Base-by-base conservation (phyloP, 345 rosid genomes). In the Passiflora organensis region DNA sequence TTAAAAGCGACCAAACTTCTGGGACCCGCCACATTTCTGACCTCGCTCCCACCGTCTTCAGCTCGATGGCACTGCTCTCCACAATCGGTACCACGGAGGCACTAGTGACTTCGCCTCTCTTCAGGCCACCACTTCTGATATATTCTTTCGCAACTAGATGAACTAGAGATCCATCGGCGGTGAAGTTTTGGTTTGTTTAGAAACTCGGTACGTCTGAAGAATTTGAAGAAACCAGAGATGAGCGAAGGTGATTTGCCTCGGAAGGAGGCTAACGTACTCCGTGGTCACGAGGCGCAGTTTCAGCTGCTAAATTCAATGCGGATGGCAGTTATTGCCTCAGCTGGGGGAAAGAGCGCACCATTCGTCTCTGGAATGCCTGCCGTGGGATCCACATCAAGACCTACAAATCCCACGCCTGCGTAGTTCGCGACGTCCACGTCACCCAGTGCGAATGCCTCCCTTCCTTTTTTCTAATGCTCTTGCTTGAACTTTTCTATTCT, bases 341-440 rank as follows among this genome's bases (percentile, higher is more conserved):
- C 59, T 81, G 97, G 62, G 95, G 95, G 22, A 93, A 93, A 71
- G 95, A 93, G 74, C 91, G 99, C 15, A 89, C 96, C 17, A 86
- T 89, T 48, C 97, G 96, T 48, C 83, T 93, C 11, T 89, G 99
- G 99, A 89, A 93, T 45, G 96, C 99, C 13, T 95, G 89, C 86
- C 94, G 94, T 14, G 94, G 97, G 39, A 78, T 89, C 69, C 81
- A 82, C 70, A 84, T 89, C 64, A 93, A 89, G 69, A 89, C 99
- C 74, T 93, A 93, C 77, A 89, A 93, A 72, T 76, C 97, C n/a
- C 99, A 89, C 60, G 97, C 87, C 72, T 95, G 97, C 38, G 95
- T 86, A 62, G 97, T 89, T 62, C 96, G 97, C 41, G 97, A 93
- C 58, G 91, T 93, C 65, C 97, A 93, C 65, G 95, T 87, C 69